Percentiles rank a stretch among this genome's conserved stretches.
Evolutionary conservation across 352 stramenopile species (phyloP).

Genomic region (Phytopythium cucurbitacearum): DNA sequence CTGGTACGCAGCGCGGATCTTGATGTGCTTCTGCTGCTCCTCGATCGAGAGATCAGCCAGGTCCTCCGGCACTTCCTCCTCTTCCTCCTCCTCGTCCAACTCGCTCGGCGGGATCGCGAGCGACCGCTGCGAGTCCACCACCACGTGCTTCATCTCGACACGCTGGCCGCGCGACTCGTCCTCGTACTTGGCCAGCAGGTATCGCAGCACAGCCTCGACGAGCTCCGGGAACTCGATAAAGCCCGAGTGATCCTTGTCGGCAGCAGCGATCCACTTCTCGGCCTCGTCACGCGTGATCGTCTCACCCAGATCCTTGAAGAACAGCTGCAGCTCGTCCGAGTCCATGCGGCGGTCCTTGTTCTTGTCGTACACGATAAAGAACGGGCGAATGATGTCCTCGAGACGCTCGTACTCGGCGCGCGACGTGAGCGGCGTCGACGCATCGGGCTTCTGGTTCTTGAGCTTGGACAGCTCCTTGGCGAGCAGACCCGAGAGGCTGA

Average conservation of each 20-base stretch:
- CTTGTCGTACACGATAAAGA: conserved; percentile 93
- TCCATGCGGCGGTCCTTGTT: conserved; percentile 90
- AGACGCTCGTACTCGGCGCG: conserved; percentile 70
- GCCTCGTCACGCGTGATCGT: conserved; percentile 74
- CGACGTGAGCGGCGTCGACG: conserved; percentile 41
- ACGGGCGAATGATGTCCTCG: conserved; percentile 89
- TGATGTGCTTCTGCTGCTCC: conserved; percentile 96
- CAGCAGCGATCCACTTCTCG: conserved; percentile 78
- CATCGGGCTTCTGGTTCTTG: conserved; percentile 30
- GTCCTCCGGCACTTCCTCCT: conserved; percentile 94
- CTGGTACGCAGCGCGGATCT: conserved; percentile 91
- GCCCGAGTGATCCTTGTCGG: conserved; percentile 90
- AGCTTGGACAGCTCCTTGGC: conserved; percentile 74
- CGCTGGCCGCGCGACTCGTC: conserved; percentile 40
- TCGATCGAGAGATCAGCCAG: conserved; percentile 90
- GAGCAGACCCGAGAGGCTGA: conserved; percentile 78
- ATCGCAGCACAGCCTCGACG: conserved; percentile 82
- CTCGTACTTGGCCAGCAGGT: conserved; percentile 81
- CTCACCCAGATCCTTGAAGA: conserved; percentile 95
- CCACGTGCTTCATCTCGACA: conserved; percentile 51
- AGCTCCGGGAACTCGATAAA: conserved; percentile 95
- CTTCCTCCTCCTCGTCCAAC: conserved; percentile 87
- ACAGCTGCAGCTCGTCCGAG: conserved; percentile 86
- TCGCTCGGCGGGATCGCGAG: conserved; percentile 39
- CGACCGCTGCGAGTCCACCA: conserved; percentile 43